Percentiles rank a stretch among this genome's conserved stretches.
Evolutionary conservation across 495 filamentous ascomycete genomes (phyloP).

Genomic region (Trichoderma reesei): DNA sequence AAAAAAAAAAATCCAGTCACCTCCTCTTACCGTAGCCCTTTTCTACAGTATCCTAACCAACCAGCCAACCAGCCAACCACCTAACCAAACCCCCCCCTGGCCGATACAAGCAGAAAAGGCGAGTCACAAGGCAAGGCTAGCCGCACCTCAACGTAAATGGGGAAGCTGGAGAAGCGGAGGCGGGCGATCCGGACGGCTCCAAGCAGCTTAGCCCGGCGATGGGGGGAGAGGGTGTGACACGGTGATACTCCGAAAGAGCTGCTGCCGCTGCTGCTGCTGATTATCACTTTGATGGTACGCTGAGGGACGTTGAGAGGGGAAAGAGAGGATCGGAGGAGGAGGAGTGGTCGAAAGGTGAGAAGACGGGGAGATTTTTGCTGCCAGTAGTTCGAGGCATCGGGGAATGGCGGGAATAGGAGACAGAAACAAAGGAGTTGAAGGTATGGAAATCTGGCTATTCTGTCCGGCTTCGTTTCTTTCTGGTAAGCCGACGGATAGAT

Average conservation of each 20-base stretch:
- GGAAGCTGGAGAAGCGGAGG: neutral
- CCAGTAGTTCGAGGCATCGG: too few relatives aligned
- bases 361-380: too few relatives aligned
- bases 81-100: too few relatives aligned
- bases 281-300: too few relatives aligned
- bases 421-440: neutral
- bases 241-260: neutral
- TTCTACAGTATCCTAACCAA: neutral
- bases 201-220: neutral
- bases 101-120: too few relatives aligned
- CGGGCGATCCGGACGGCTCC: neutral
- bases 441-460: neutral
- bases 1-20: too few relatives aligned
- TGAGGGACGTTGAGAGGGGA: too few relatives aligned
- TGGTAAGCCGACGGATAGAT: neutral
- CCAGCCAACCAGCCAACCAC: too few relatives aligned
- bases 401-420: too few relatives aligned
- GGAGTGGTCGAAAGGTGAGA: too few relatives aligned
- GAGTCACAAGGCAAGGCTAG: neutral
- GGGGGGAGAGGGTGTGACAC: too few relatives aligned
- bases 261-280: neutral
- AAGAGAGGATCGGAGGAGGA: too few relatives aligned
- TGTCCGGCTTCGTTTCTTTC: neutral
- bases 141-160: neutral
- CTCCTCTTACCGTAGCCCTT: neutral